Evolutionary conservation across 352 stramenopile species (phyloP), one percentile per base, ranked within the genome.

Genomic region (Globisporangium ultimum): DNA sequence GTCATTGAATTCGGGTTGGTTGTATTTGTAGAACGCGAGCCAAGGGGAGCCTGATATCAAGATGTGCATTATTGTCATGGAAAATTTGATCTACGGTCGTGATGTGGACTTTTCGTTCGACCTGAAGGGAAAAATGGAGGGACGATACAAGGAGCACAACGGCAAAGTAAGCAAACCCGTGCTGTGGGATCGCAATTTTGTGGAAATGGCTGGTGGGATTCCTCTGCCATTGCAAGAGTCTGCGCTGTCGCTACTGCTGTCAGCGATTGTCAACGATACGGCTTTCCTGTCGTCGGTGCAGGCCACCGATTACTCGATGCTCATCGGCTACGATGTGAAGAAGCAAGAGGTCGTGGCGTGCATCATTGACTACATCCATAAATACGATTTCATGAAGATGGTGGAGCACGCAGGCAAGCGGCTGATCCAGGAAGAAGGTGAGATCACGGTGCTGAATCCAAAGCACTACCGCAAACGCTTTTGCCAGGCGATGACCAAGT

Each of bases 361-460:
- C 32, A 96, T 96, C 63, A 96, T 96, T 51, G 87, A 96, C 55
- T 96, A 96, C 53, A 93, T 96, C 53, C 84, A 93, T 70, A 94
- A 96, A 64, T 96, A 96, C 53, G 87, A 94, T 47, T 91, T 96
- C 48, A 83, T 94, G 76, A 96, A 96, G 62, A 93, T 93, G 77
- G 87, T 96, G 41, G 87, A 96, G 61, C 85, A 96, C 63, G 83
- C 85, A 4, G 83, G 87, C 12, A 96, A 96, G 60, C 76, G 85
- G n/a, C 40, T 96, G 38, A 93, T 94, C 32, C 87, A 96, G 62
- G 87, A 94, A 42, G 87, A 96, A 74, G 83, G 84, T 32, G 87
- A 95, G 56, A 95, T 95, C 61, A 95, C 87, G 0, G 84, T 95
- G 36, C 61, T 94, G 18, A 93, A 94, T 48, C 87, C 87, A 20